Evolutionary conservation across 179 eudicot species (phyloP).

Genomic region (Beta corolliflora): DNA sequence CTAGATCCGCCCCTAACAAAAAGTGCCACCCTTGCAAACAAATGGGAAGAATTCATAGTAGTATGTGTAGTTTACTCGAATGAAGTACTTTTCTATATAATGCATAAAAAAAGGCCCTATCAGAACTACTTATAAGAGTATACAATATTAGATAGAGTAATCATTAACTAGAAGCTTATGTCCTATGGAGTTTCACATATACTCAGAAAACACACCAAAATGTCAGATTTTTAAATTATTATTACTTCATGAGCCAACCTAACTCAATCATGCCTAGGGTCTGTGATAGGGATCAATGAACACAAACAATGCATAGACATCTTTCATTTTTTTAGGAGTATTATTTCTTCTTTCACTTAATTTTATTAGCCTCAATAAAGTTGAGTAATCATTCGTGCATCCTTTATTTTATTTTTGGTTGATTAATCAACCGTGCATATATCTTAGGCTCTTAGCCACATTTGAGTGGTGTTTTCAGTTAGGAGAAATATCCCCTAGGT

Average conservation of each 20-base stretch:
- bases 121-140: no score
- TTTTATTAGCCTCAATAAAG: background rate
- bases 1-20: no score
- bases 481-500: background rate
- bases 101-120: no score
- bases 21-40: no score
- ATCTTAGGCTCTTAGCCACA: background rate
- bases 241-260: slow-evolving; percentile 8
- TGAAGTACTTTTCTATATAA: no score
- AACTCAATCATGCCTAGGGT: slow-evolving; percentile 15
- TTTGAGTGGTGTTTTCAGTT: background rate
- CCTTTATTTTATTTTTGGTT: background rate
- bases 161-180: background rate
- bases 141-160: background rate
- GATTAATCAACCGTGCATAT: background rate
- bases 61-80: no score
- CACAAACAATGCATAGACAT: slow-evolving; percentile 11
- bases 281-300: background rate
- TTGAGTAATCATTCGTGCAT: background rate
- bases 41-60: no score
- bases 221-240: background rate
- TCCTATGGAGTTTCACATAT: background rate
- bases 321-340: background rate
- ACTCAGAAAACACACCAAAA: background rate
- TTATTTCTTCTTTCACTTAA: background rate